Evolutionary conservation across 148 eudicot species (phyloP).

Genomic region (Chenopodium formosanum): DNA sequence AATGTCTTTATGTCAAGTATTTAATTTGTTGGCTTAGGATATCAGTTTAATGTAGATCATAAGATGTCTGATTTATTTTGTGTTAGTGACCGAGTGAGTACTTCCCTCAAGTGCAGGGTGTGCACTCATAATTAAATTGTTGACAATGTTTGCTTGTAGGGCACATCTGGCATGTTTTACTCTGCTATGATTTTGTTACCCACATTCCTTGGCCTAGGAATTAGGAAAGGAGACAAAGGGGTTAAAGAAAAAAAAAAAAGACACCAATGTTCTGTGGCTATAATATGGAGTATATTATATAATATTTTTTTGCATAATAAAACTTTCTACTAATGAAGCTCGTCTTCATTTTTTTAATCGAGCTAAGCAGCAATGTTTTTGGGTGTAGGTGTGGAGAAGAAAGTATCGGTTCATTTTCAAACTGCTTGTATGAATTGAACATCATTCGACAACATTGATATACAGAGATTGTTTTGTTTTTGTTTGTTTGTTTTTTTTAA

Average conservation of each 20-base stretch:
- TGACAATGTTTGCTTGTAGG: conserved; percentile 13
- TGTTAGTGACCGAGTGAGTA: neutral
- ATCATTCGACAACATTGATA: neutral
- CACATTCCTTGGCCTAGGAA: neutral
- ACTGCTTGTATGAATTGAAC: neutral
- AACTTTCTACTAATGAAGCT: neutral
- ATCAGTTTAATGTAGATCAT: neutral
- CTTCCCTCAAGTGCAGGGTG: conserved; percentile 7
- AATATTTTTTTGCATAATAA: neutral
- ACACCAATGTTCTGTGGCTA: neutral
- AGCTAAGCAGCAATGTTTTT: neutral
- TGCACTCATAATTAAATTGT: neutral
- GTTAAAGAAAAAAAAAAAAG: neutral
- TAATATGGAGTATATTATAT: neutral
- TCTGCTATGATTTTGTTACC: neutral
- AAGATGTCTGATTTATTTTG: conserved; percentile 1
- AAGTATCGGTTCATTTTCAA: neutral
- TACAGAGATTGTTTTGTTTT: neutral
- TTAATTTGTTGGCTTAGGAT: conserved; percentile 7
- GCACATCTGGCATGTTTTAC: conserved; percentile 2
- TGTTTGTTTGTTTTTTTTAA: neutral
- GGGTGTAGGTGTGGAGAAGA: neutral
- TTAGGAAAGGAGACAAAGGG: neutral
- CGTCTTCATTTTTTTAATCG: neutral
- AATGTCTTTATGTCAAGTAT: conserved; percentile 12